Evolutionary conservation across 768 basidiomycete species (phyloP), one percentile per base, ranked within the genome.

Genomic region (Ephemerocybe angulata): DNA sequence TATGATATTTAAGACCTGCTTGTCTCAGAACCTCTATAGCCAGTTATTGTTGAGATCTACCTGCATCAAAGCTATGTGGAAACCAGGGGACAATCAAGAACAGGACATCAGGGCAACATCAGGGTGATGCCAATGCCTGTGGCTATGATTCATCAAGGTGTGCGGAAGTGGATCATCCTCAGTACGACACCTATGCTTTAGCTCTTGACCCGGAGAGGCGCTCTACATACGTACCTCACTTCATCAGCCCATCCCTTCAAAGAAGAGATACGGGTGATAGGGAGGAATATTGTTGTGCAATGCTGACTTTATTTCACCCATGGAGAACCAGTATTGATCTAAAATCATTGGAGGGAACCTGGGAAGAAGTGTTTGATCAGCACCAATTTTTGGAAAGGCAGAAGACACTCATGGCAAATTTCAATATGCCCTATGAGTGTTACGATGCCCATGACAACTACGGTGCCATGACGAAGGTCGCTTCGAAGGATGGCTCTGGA

Each of bases 361-460:
- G 69, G 69, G 63, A 64, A 35, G 53, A 63, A 1, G 60, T 56
- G 1, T 70, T 67, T 52, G 22, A 41, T 2, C 0, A 28, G 4
- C 19, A 58, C 38, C 0, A 25, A 28, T 69, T 69, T 52, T 50
- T 41, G 4, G 12, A 2, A 11, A 10, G 53, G 12, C 42, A 67
- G 28, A 4, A 19, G 5, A 31, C 63, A 27, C 15, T 67, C 0
- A 72, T 72, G 61, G 35, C 56, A 7, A 65, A 70, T 40, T 60
- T 69, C 43, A 60, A 75, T 48, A 42, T 72, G 1, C 30, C 35
- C 17, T 65, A 71, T 58, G 64, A 73, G 54, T 72, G 68, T 54
- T 33, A 60, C 27, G 68, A 73, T 62, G 63, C 66, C 0, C 47
- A 24, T 6, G 44, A 47, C 27, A 24, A 47, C 27, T 47, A 11